Conservation (phyloP, 1,139 yeast genomes). For the Debaryomyces robertsiae region DNA sequence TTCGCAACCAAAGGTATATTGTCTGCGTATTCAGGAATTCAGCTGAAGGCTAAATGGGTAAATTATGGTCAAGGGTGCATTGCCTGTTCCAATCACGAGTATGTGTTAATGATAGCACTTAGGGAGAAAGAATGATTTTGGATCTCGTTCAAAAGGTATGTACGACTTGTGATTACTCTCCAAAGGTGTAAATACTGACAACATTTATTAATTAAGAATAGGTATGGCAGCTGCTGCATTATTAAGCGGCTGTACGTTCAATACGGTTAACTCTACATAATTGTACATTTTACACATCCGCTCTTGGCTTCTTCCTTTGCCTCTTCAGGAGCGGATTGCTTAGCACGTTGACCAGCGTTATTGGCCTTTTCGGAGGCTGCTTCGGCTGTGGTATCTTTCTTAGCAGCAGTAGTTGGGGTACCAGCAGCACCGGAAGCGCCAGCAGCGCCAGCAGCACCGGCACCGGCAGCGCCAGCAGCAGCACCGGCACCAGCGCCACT, state of each 20-base stretch:
- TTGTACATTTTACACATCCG: slow-evolving; percentile 29
- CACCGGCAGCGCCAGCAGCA: slow-evolving; percentile 8
- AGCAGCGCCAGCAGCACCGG: slow-evolving; percentile 14
- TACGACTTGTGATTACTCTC: neutral
- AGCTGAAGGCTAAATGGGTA: neutral
- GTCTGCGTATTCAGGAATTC: no score
- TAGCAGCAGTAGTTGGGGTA: slow-evolving; percentile 5
- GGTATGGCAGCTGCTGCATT: neutral
- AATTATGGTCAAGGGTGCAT: slow-evolving; percentile 2
- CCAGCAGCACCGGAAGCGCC: slow-evolving; percentile 13
- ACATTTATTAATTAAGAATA: slow-evolving; percentile 2
- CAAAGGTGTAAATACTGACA: neutral
- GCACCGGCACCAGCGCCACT: slow-evolving; percentile 8
- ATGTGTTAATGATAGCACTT: slow-evolving; percentile 3
- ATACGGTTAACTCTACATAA: slow-evolving; percentile 1
- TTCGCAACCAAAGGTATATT: no score
- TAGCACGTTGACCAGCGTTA: slow-evolving; percentile 18
- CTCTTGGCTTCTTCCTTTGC: slow-evolving; percentile 25
- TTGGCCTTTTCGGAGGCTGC: slow-evolving; percentile 13
- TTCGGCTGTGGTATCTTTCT: slow-evolving; percentile 5
- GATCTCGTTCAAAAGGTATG: slow-evolving; percentile 7
- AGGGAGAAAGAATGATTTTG: slow-evolving; percentile 12
- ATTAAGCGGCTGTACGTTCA: neutral
- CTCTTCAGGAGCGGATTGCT: slow-evolving; percentile 25
- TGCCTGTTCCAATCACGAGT: neutral